Base-by-base conservation (phyloP, 768 basidiomycete species). In the Auricularia heimuer region DNA sequence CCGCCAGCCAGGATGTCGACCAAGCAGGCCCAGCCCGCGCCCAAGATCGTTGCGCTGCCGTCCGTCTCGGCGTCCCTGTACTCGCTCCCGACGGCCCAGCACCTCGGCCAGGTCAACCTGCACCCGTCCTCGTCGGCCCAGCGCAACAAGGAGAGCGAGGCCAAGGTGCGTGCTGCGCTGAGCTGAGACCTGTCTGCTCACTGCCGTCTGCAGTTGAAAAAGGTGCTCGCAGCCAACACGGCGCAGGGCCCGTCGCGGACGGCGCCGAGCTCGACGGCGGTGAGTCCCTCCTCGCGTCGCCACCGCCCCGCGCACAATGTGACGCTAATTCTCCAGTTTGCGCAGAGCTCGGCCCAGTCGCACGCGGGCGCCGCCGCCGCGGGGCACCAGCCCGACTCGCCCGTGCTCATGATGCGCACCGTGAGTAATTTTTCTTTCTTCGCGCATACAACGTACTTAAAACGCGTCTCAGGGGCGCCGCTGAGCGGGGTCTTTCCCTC, bases 81-180 rank as follows among this genome's bases (percentile, higher is more conserved):
- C 62, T 78, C 84, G 0, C 80, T 91, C 45, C 88, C 89, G 0
- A 83, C 87, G 69, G 89, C 89, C 8, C 89, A 84, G 70, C 87
- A 82, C 75, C 79, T 92, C 62, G 81, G 83, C 69, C 80, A 79
- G 69, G 80, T 92, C 35, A 77, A 83, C 0, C 77, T 92, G 1
- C 89, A 91, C 42, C 78, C 70, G 85, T 82, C 74, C 66, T 75
- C 88, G 85, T 87, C 87, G 71, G 83, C 85, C 1, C 82, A 83
- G 65, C 82, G 83, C 42, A 83, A 84, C 39, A 83, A 85, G 3
- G 84, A 89, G 74, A 89, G 89, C 69, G 85, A 90, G 75, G 88
- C 87, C 47, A 89, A 90, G 82, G 89, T 89, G 51, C 65, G 76
- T 71, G 34, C 54, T 2, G 4, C 39, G 11, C 24, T 2, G 51